Evolutionary conservation across 805 yeast genomes (phyloP).

Genomic region (Lipomyces sp.): DNA sequence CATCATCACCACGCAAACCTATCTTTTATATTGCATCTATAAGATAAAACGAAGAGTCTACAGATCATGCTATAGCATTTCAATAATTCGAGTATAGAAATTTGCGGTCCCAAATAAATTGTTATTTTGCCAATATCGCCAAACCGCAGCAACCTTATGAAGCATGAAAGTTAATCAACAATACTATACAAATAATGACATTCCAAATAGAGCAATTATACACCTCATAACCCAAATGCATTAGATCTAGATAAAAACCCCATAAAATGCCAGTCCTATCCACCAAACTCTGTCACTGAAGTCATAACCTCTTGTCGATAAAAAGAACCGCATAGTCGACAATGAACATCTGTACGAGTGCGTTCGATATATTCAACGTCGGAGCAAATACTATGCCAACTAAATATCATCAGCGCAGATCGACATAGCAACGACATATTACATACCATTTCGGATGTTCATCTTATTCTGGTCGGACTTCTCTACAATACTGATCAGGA

Average conservation of each 20-base stretch:
- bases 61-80: no score
- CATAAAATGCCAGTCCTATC: background rate
- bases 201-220: background rate
- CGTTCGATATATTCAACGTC: slow-evolving; percentile 70
- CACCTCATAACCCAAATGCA: background rate
- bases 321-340: slow-evolving; percentile 67
- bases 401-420: background rate
- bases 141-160: background rate
- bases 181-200: background rate
- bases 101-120: background rate
- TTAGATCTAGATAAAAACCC: background rate
- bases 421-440: background rate
- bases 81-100: no score
- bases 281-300: background rate
- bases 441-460: slow-evolving; percentile 67
- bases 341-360: slow-evolving; percentile 61
- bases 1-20: no score
- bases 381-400: slow-evolving; percentile 81
- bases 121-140: background rate
- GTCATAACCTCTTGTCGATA: slow-evolving; percentile 49
- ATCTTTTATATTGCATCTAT: no score
- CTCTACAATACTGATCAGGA: slow-evolving; percentile 66
- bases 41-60: no score
- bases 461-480: slow-evolving; percentile 73
- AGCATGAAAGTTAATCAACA: background rate